Conservation (phyloP, 1,139 yeast species). For the Saccharomyces hybrid region DNA sequence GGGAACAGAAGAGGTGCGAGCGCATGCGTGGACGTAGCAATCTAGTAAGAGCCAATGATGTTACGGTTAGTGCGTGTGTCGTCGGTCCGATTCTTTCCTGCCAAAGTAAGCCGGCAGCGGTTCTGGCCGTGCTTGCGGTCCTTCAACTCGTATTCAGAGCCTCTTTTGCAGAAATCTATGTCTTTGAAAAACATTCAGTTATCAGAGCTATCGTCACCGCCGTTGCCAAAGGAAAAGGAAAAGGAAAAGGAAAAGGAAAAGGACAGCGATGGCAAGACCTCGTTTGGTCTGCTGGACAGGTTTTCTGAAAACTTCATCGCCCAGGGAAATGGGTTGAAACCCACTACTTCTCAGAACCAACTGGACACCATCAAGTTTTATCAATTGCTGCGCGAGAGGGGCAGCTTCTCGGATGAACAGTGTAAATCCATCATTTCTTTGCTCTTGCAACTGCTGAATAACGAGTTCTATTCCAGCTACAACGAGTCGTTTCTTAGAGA, state of each 20-base stretch:
- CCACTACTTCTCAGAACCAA: constrained; percentile 27
- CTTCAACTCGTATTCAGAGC: background rate
- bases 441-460: constrained; percentile 43
- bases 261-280: constrained; percentile 3
- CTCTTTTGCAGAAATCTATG: constrained; percentile 5
- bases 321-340: constrained; percentile 24
- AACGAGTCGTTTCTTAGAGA: constrained; percentile 54
- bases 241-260: constrained; percentile 2
- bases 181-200: constrained; percentile 1
- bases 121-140: background rate
- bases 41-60: background rate
- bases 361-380: constrained; percentile 14
- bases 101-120: background rate
- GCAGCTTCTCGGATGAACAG: constrained; percentile 48
- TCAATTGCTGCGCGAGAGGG: constrained; percentile 7
- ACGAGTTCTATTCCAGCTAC: constrained; percentile 47
- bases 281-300: constrained; percentile 19
- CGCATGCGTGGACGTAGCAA: background rate
- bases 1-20: background rate
- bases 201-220: background rate
- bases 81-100: background rate
- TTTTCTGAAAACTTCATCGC: constrained; percentile 27
- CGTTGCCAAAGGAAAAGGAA: background rate
- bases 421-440: constrained; percentile 47
- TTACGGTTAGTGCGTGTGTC: background rate